Evolutionary conservation across 1,139 yeast genomes (phyloP), one percentile per base, ranked within the genome.

Genomic region (Hyphopichia pseudoburtonii): DNA sequence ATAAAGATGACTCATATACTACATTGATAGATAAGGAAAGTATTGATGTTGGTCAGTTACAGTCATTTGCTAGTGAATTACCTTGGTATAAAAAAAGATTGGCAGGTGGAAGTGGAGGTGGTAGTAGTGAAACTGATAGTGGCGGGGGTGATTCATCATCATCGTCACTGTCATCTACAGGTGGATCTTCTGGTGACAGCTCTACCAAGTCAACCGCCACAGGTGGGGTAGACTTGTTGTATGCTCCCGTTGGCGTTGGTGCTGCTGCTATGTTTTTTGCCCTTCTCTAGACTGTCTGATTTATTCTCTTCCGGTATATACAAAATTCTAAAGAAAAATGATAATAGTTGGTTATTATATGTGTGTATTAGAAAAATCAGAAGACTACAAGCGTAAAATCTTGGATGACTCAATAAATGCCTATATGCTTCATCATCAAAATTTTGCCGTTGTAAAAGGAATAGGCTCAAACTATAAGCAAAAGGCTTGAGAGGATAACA

Each of bases 1-100:
- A 63, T 46, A 59, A 58, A n/a, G 70, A 66, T 45, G 66, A 65
- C 44, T 49, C 60, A 9, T 65, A 66, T 50, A 66, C 72, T 28
- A 64, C 73, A 11, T 45, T 66, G 39, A 51, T 65, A 42, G 51
- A 55, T 22, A 47, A 54, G 35, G 37, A 45, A 1, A 39, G 40
- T 6, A 39, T 52, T 18, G 47, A 47, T 33, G 47, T 65, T 10
- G 38, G 45, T 10, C 44, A 56, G 15, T 42, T 67, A 32, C 57
- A 53, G 36, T 37, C 50, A 4, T 62, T 55, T 42, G 72, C 67
- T 19, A 56, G 66, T 19, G 46, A 54, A 25, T 59, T 68, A 43
- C 71, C 70, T 15, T 67, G 74, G 73, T 54, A 30, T 17, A 29
- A 17, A 15, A 17, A 17, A 14, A 18, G 25, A 24, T 27, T 27